A percentile compares a stretch with the other conserved stretches of the same genome.
phyloP scores from a whole-genome alignment of 1,139 yeast genomes.

The Lodderomyces margitis region DNA sequence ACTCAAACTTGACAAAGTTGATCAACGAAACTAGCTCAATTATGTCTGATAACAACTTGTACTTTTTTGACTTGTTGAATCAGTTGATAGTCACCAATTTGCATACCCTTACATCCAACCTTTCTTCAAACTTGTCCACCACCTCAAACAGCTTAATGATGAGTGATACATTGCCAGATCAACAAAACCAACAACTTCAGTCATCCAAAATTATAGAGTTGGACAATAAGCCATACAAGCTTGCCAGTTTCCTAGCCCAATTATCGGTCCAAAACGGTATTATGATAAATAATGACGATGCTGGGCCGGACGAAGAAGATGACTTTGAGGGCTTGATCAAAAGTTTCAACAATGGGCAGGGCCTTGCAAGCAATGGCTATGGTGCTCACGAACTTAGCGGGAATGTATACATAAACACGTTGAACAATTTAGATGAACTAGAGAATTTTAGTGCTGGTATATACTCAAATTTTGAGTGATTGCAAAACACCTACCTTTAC shows the following conservation, averaged over 20 bases:
- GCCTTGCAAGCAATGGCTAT: conserved; percentile 20
- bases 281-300: conserved; percentile 37
- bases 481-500: too few species aligned
- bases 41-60: conserved; percentile 26
- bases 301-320: conserved; percentile 20
- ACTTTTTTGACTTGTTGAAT: conserved; percentile 30
- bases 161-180: conserved; percentile 10
- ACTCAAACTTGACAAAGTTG: conserved; percentile 44
- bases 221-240: conserved; percentile 41
- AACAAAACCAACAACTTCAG: conserved; percentile 6
- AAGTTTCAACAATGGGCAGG: conserved; percentile 12
- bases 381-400: conserved; percentile 40
- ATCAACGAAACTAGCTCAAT: conserved; percentile 43
- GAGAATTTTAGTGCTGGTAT: conserved; percentile 90
- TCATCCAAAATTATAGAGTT: conserved; percentile 20
- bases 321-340: conserved; percentile 17
- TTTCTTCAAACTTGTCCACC: conserved; percentile 22
- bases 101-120: conserved; percentile 29
- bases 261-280: conserved; percentile 65
- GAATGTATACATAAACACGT: conserved; percentile 39
- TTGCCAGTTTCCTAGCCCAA: conserved; percentile 69
- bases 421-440: conserved; percentile 61
- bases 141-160: conserved; percentile 14
- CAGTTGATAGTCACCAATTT: conserved; percentile 29
- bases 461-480: conserved; percentile 72